Base-by-base conservation (phyloP, 352 stramenopile genomes). In the Aphanomyces astaci region DNA sequence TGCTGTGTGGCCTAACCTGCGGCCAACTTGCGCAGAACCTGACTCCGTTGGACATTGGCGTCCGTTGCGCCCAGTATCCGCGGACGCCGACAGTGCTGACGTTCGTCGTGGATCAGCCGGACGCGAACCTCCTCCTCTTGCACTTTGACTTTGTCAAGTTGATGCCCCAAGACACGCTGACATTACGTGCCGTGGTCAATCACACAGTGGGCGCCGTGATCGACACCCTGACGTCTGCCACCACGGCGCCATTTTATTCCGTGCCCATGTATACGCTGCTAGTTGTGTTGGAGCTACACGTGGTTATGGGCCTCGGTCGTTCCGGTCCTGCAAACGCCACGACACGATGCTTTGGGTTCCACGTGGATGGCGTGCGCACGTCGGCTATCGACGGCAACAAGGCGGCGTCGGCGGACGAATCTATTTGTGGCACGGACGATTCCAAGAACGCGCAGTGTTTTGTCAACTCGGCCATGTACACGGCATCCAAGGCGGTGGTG, bases 71-170 rank as follows among this genome's bases (percentile, higher is more conserved):
- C 5, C 56, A 25, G 24, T 64, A 64, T 31, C 56, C 56, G 31
- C 17, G 11, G 22, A 25, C 15, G 15, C 56, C n/a, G 10, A 31
- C n/a, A 19, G 56, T 64, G 0, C 7, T 82, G 17, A 74, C 71
- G n/a, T 73, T 88, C 22, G 59, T 80, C 27, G 67, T 81, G 15
- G 71, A 85, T 32, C 72, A 72, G 31, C 76, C 86, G 25, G 79
- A 79, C 4, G 72, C 73, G 10, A 80, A 81, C 0, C 71, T 88
- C 15, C 89, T 87, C 66, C 79, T 87, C 39, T 48, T 89, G 2
- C 79, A 87, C 33, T 86, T 92, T 46, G 73, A 63, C 24, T 66
- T 74, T 19, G 86, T 92, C 49, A 70, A 78, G 30, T 53, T 92
- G 10, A 80, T 81, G 3, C 60, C 75, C 19, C 55, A 77, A 3